A percentile compares a stretch with the other conserved stretches of the same genome.
These are phyloP conservation scores for Hygrocybe punicea DNA, from an alignment of 768 basidiomycete genomes.

Conservation along the genomic window DNA sequence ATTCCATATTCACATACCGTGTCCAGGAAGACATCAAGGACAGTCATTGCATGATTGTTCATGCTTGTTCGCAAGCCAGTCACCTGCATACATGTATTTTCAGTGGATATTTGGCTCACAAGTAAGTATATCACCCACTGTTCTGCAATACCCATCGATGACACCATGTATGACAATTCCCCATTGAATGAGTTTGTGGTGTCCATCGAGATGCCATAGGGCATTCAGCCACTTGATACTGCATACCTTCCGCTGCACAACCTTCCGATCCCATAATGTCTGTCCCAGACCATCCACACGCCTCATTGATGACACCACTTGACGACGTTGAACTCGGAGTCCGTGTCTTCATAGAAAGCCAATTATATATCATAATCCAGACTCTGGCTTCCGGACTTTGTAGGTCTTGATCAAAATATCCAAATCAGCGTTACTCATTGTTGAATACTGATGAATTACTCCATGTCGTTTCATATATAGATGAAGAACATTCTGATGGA, in stretches of 20 bases:
- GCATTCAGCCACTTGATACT: slow-evolving; percentile 20
- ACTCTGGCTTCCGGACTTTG: slow-evolving; percentile 9
- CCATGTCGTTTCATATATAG: background rate
- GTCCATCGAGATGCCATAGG: slow-evolving; percentile 35
- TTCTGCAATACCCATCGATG: slow-evolving; percentile 21
- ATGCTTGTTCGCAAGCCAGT: slow-evolving; percentile 23
- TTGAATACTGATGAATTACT: background rate
- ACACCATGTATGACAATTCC: slow-evolving; percentile 27
- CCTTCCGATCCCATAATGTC: slow-evolving; percentile 13
- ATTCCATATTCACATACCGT: slow-evolving; percentile 19
- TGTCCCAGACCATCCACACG: slow-evolving; percentile 28
- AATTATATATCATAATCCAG: slow-evolving; percentile 28
- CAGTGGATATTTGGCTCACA: too few relatives aligned
- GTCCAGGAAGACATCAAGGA: slow-evolving; percentile 24
- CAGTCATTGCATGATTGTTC: slow-evolving; percentile 30
- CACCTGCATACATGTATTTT: slow-evolving; percentile 27
- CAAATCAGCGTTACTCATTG: slow-evolving; percentile 4
- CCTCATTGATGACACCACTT: slow-evolving; percentile 17
- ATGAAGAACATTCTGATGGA: slow-evolving; percentile 1
- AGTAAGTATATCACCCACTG: slow-evolving; percentile 18
- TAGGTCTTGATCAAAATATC: slow-evolving; percentile 3
- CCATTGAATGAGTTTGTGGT: slow-evolving; percentile 34
- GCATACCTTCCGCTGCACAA: slow-evolving; percentile 20
- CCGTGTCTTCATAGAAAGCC: slow-evolving; percentile 26
- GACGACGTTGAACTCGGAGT: slow-evolving; percentile 21